phyloP scores from a whole-genome alignment of 164 flowering plant species.

The Pachysandra terminalis region DNA sequence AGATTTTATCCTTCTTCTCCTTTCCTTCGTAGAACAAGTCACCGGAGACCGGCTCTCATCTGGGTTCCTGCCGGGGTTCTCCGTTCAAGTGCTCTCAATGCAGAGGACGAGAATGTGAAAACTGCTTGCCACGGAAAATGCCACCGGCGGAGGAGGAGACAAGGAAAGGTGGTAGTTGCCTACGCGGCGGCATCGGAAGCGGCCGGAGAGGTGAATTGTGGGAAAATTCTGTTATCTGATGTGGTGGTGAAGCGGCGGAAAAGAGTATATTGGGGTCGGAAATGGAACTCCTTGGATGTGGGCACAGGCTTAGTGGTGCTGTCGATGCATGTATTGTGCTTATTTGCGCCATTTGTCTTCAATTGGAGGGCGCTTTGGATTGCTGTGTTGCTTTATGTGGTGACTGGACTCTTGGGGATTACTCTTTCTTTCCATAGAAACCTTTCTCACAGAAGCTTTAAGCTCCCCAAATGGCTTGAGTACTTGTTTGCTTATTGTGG shows the following conservation, averaged over 20 bases:
- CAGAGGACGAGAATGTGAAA: background rate
- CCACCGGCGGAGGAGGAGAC: background rate
- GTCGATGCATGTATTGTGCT: conserved; percentile 49
- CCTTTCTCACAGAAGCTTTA: conserved; percentile 77
- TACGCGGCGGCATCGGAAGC: background rate
- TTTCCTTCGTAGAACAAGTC: background rate
- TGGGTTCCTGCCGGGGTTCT: background rate
- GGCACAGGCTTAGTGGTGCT: conserved; percentile 40
- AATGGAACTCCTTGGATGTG: conserved; percentile 48
- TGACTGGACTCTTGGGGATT: conserved; percentile 80
- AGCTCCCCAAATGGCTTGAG: conserved; percentile 86
- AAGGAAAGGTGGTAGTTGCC: background rate
- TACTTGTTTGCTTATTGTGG: conserved; percentile 81
- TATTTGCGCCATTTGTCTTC: conserved; percentile 71
- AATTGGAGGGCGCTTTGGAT: conserved; percentile 63
- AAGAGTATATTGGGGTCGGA: conserved; percentile 47
- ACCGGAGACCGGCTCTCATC: background rate
- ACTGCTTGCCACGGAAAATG: background rate
- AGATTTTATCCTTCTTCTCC: conserved; percentile 20
- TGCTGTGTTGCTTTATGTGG: conserved; percentile 56
- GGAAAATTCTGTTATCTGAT: conserved; percentile 52
- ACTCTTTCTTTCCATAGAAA: conserved; percentile 78
- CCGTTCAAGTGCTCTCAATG: background rate
- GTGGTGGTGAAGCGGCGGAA: conserved; percentile 54
- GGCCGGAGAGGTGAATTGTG: conserved; percentile 7